phyloP scores from a whole-genome alignment of 805 yeast species.

The Wickerhamiella brachini region DNA sequence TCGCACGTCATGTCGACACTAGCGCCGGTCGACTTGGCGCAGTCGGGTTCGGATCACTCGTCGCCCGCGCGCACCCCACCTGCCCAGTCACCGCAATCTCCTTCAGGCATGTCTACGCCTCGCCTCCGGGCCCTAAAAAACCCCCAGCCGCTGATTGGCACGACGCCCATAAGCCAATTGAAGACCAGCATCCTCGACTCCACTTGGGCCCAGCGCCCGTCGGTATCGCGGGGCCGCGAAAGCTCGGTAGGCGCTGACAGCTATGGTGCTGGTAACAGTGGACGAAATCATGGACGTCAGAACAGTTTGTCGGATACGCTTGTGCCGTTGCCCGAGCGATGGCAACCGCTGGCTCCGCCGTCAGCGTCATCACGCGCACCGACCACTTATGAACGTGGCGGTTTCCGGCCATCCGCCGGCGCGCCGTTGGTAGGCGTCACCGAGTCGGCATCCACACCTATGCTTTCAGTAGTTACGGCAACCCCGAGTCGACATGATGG shows the following conservation, averaged over 20 bases:
- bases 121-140: neutral
- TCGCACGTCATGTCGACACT: conserved; percentile 10
- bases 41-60: neutral
- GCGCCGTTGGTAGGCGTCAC: neutral
- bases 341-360: neutral
- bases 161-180: conserved; percentile 2
- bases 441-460: neutral
- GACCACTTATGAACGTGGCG: neutral
- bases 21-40: conserved; percentile 6
- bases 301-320: neutral
- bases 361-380: neutral
- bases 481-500: neutral
- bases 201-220: neutral
- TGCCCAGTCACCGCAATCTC: neutral
- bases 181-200: neutral
- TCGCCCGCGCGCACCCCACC: neutral
- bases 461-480: neutral
- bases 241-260: neutral
- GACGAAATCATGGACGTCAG: neutral
- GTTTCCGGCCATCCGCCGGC: neutral
- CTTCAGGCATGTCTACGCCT: neutral
- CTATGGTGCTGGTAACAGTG: neutral
- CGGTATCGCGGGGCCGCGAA: neutral
- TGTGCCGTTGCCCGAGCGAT: neutral
- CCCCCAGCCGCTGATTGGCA: neutral